Conservation (phyloP, 208 protist genomes). For the Acanthamoeba castellanii region DNA sequence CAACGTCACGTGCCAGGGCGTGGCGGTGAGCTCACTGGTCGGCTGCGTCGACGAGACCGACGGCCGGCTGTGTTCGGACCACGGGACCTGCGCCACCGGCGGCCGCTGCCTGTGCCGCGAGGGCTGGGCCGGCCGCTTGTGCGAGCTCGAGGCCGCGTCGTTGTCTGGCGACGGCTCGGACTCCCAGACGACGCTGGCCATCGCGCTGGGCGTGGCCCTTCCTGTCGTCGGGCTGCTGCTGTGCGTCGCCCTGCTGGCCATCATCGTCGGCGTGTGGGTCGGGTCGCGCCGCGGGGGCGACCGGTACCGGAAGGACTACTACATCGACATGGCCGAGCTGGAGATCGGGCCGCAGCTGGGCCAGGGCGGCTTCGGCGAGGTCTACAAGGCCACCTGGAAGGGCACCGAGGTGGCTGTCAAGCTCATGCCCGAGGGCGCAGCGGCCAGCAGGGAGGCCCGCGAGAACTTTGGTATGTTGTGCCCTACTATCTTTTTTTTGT, state of each 20-base stretch:
- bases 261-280: background rate
- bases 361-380: slow-evolving; percentile 4
- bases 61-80: background rate
- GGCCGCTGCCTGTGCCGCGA: background rate
- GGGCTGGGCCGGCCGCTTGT: background rate
- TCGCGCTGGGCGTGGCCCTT: background rate
- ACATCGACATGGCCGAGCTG: background rate
- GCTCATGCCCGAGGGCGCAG: background rate
- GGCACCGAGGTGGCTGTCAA: slow-evolving; percentile 11
- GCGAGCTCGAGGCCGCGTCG: background rate
- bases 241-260: background rate
- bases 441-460: background rate
- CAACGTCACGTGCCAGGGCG: background rate
- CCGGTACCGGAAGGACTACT: background rate
- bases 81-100: background rate
- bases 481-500: too few species aligned
- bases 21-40: background rate
- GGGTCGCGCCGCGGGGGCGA: background rate
- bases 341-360: background rate
- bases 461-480: background rate
- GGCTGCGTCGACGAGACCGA: background rate
- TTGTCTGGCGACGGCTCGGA: too few species aligned
- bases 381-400: background rate
- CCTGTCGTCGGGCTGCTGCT: background rate
- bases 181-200: background rate